Evolutionary conservation across 441 rosid species (phyloP), one percentile per base, ranked within the genome.

Genomic region (Aleurites moluccanus): DNA sequence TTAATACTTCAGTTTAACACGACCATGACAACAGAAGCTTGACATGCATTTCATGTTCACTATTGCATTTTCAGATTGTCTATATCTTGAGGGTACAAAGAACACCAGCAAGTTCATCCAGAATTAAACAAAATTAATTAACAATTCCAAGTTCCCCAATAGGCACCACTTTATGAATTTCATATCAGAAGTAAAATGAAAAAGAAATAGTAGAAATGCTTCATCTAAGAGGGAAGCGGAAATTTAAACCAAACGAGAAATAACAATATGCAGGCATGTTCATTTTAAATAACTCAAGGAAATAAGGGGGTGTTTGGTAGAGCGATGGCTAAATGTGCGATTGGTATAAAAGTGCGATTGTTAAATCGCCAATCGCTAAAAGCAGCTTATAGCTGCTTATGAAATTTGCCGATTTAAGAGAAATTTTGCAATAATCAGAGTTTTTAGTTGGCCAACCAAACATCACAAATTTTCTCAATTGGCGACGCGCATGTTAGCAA

Each of bases 231-330:
- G 11, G 30, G 27, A 56, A 56, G 62, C 6, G 27, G 25, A 33
- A 57, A 21, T 66, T 23, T 63, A 63, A 15, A 45, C 30, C 55
- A 66, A 65, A 65, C 2, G 30, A 65, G 16, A 65, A 27, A 66
- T 40, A 3, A 23, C 10, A 16, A 35, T 1, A 59, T 33, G 27
- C 1, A 45, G 21, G 42, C 60, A 69, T 9, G 45, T 67, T 14
- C 15, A 28, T 11, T 50, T 16, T 49, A 67, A 67, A 3, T 7
- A 67, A 67, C 6, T 11, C 33, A 20, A 60, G 18, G 14, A 56
- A 38, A 55, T 6, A 9, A n/a, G n/a, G n/a, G n/a, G n/a, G n/a
- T n/a, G n/a, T n/a, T n/a, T n/a, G n/a, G n/a, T n/a, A n/a, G n/a
- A n/a, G n/a, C n/a, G n/a, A n/a, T n/a, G n/a, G n/a, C n/a, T n/a